phyloP scores from a whole-genome alignment of 225 moss, liverwort and hornwort species.

The Pleurozium schreberi region DNA sequence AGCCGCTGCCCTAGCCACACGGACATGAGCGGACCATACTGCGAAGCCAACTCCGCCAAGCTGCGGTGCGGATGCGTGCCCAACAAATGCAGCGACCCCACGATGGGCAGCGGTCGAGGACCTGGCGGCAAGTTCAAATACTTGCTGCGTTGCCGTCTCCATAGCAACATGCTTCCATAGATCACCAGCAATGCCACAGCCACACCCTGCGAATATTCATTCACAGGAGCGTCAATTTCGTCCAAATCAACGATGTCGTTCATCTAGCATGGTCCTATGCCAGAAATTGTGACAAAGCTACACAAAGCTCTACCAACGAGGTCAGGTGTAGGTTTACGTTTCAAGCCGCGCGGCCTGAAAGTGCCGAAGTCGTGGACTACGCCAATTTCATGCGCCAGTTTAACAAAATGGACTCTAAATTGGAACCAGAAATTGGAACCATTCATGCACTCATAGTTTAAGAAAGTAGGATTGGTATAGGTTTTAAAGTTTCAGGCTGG shows the following conservation, averaged over 20 bases:
- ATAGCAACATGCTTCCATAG: background rate
- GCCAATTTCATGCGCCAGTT: background rate
- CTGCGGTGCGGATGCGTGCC: background rate
- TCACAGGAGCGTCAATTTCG: no score
- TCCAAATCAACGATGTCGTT: no score
- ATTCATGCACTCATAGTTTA: background rate
- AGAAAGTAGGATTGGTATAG: background rate
- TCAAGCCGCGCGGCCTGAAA: background rate
- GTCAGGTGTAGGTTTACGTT: background rate
- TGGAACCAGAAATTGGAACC: no score
- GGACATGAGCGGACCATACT: background rate
- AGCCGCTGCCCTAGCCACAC: background rate
- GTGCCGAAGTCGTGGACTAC: background rate
- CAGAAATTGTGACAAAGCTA: background rate
- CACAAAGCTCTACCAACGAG: background rate
- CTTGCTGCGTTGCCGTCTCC: background rate
- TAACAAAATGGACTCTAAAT: no score
- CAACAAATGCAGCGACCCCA: background rate
- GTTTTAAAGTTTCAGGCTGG: background rate
- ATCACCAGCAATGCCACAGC: background rate
- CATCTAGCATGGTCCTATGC: background rate
- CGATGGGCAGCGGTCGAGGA: background rate
- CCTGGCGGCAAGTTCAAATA: background rate
- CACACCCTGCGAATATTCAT: background rate
- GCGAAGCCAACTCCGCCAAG: background rate